phyloP scores from a whole-genome alignment of 73 alveolate genomes.

The Paramecium biaurelia region DNA sequence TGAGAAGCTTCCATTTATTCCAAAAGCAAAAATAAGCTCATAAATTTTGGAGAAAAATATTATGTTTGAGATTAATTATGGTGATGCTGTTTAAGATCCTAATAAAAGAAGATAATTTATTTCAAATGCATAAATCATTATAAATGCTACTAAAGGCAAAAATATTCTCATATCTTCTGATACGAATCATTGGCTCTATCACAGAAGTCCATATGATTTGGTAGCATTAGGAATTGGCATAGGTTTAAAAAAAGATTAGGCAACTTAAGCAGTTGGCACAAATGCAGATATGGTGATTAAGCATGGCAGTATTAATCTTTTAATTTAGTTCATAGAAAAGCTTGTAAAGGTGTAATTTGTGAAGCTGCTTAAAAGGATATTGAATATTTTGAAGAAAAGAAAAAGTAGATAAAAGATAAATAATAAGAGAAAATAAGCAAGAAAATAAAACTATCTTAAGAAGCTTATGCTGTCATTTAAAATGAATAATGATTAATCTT shows the following conservation, averaged over 20 bases:
- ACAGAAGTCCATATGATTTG: constrained; percentile 73
- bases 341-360: constrained; percentile 63
- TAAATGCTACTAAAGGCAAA: constrained; percentile 68
- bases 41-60: constrained; percentile 70
- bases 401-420: background rate
- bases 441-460: background rate
- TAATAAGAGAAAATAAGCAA: background rate
- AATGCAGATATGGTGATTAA: constrained; percentile 62
- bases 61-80: constrained; percentile 75
- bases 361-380: constrained; percentile 5
- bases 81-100: constrained; percentile 65
- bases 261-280: constrained; percentile 42
- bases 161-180: constrained; percentile 66
- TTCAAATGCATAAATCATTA: constrained; percentile 65
- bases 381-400: background rate
- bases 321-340: constrained; percentile 58
- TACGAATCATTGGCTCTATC: constrained; percentile 61
- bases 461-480: background rate
- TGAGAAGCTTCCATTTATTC: constrained; percentile 41
- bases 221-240: constrained; percentile 60
- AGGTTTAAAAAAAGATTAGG: constrained; percentile 65
- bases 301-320: constrained; percentile 63
- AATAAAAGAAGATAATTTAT: constrained; percentile 68
- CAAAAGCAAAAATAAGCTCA: constrained; percentile 44
- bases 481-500: background rate